These are phyloP conservation scores for Xeromyces bisporus DNA, from an alignment of 495 filamentous ascomycete genomes.

Conservation along the genomic window DNA sequence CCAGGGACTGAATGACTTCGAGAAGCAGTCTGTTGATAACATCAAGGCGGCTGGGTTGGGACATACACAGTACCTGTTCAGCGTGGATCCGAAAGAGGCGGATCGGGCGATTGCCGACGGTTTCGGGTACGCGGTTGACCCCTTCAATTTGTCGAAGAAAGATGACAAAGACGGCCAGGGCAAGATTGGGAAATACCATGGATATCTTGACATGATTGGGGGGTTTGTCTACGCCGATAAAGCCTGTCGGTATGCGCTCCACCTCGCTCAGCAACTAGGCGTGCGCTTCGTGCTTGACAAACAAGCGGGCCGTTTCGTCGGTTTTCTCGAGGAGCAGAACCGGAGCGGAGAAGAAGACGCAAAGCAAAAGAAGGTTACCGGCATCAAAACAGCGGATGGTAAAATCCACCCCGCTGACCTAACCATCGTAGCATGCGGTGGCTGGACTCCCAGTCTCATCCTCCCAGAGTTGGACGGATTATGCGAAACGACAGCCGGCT, in stretches of 20 bases:
- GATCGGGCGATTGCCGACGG: constrained; percentile 13
- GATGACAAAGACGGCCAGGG: not conserved
- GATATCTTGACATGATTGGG: constrained; percentile 21
- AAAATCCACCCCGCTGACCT: constrained; percentile 35
- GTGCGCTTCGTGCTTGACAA: constrained; percentile 18
- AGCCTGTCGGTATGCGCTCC: constrained; percentile 23
- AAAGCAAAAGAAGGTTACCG: constrained; percentile 2
- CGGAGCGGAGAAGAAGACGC: not conserved
- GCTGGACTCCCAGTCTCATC: constrained; percentile 50
- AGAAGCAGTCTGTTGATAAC: constrained; percentile 15
- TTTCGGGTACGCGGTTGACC: constrained; percentile 15
- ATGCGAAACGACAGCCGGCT: constrained; percentile 28
- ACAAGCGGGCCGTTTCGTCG: constrained; percentile 7
- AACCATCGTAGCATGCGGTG: constrained; percentile 56
- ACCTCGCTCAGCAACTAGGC: constrained; percentile 17
- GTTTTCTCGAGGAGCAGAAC: constrained; percentile 7
- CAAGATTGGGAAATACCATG: constrained; percentile 6
- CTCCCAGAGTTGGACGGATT: constrained; percentile 26
- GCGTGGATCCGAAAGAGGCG: constrained; percentile 10
- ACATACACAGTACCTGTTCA: constrained; percentile 15
- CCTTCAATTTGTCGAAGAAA: constrained; percentile 6
- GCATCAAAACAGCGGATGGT: constrained; percentile 19
- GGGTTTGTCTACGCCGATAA: constrained; percentile 26
- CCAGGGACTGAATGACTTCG: constrained; percentile 14
- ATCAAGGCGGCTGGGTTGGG: constrained; percentile 16